phyloP scores from a whole-genome alignment of 2,329 filamentous ascomycete species.

The Ciborinia camelliae region DNA sequence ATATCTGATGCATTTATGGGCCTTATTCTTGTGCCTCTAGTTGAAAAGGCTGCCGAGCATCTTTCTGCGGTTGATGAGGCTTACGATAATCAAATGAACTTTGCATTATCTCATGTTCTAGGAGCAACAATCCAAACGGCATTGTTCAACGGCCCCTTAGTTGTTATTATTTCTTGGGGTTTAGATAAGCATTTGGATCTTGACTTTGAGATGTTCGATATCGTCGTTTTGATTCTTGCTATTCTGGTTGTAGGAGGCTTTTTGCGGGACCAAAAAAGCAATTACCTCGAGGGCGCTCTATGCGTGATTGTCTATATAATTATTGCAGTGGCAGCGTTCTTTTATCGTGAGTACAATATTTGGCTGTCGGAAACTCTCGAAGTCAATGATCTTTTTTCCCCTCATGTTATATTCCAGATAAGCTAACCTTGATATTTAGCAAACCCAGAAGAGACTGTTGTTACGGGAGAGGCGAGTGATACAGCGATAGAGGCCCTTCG shows the following conservation, averaged over 20 bases:
- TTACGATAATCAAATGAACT: conserved; percentile 68
- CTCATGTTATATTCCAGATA: background rate
- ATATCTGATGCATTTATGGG: conserved; percentile 60
- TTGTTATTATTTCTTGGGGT: conserved; percentile 81
- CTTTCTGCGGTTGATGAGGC: conserved; percentile 82
- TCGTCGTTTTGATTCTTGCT: conserved; percentile 76
- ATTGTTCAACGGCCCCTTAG: conserved; percentile 79
- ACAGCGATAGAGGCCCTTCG: background rate
- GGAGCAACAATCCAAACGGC: conserved; percentile 87
- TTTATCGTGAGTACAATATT: conserved; percentile 46
- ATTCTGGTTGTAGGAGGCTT: conserved; percentile 88
- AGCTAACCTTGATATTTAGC: conserved; percentile 11
- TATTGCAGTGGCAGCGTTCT: conserved; percentile 56
- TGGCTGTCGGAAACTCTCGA: background rate
- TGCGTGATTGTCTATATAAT: conserved; percentile 65
- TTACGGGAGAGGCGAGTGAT: background rate
- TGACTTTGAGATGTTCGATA: conserved; percentile 83
- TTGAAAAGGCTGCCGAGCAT: conserved; percentile 85
- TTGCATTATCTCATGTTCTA: conserved; percentile 32
- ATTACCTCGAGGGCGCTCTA: conserved; percentile 85
- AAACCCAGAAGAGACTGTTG: background rate
- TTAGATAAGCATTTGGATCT: conserved; percentile 67
- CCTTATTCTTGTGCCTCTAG: conserved; percentile 74
- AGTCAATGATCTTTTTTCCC: background rate
- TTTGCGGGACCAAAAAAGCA: conserved; percentile 80